Evolutionary conservation across 2,329 filamentous ascomycete genomes (phyloP), one percentile per base, ranked within the genome.

Genomic region (Pseudogymnoascus sp.): DNA sequence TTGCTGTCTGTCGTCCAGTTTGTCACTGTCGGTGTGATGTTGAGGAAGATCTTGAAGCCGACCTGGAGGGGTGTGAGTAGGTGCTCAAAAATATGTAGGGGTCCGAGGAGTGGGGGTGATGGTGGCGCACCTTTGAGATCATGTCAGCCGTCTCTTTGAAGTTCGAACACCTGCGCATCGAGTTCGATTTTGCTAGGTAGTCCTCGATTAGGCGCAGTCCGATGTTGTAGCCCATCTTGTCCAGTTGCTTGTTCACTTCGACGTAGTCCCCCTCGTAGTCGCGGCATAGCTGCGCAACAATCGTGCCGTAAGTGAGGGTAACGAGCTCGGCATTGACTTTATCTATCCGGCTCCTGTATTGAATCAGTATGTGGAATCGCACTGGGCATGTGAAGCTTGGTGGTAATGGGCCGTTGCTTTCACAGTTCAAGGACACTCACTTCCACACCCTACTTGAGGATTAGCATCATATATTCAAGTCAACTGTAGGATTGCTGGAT

Each of bases 181-280:
- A 91, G 70, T 91, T 93, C 4, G 92, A 95, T 76, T 97, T 97
- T 71, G 95, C 95, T 16, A 99, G 86, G 73, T 97, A 99, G 77
- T 99, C 95, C 71, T 99, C 95, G 70, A 99, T 97, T 68, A 99
- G 79, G 39, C 95, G 90, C 73, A 97, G 82, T 29, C 95, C 95
- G 68, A 99, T 99, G 73, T 97, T 97, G 79, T 97, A 97, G 63
- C 95, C 95, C 95, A 99, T 99, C 78, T 93, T 96, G 74, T 99
- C 95, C 51, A 99, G 83, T 76, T 99, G 95, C 76, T 93, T 92
- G 79, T 99, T 99, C 74, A 99, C 93, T 75, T 97, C 92, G 61
- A 85, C 81, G 74, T 99, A 99, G 78, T 97, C 91, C 71, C 86
- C 87, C 71, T 97, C 92, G 75, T 93, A 96, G 79, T 99, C 95